Base-by-base conservation (phyloP, 1,139 yeast genomes). In the Geotrichum reessii region DNA sequence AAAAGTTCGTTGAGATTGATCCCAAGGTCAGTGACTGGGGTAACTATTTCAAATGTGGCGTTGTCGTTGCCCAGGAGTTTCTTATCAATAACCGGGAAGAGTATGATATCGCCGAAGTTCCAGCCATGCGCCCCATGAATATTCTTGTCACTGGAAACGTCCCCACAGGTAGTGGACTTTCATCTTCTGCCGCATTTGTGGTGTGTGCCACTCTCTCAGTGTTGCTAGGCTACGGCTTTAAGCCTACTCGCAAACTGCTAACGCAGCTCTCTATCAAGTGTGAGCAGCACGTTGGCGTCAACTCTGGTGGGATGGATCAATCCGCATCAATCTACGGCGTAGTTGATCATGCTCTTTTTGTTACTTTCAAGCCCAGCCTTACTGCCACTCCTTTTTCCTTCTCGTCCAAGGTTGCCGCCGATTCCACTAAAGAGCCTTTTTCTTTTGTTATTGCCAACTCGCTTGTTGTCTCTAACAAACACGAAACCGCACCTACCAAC, bases 281-380 rank as follows among this genome's bases (percentile, higher is more conserved):
- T 54, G 92, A 86, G 68, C 89, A 85, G 71, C 83, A 82, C 59
- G 82, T 86, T 50, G 92, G 92, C 25, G 86, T 86, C 57, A 85
- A 84, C 68, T 83, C 85, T 50, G 92, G 92, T 25, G 92, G 92
- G 50, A 81, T 86, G 87, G 92, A 86, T 69, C 92, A 86, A 72
- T 79, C 86, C 62, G 91, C 92, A 2, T 81, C 87, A 1, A 78
- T 86, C 25, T 85, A 81, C 65, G 91, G 91, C n/a, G 83, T 81
- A 65, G 74, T 72, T 50, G 78, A 77, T 61, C 82, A 85, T 64
- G 87, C 86, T 1, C 71, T 86, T 61, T 78, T 81, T 63, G 83
- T 86, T 50, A 82, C 81, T 62, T 86, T 85, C 72, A 78, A 79
- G 62, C 92, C 92, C 1, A 71, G 76, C 60, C 74, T 86, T 57